Percentiles rank a stretch among this genome's conserved stretches.
Conservation (phyloP, 2,329 filamentous ascomycete species). For the Gremmenia infestans region DNA sequence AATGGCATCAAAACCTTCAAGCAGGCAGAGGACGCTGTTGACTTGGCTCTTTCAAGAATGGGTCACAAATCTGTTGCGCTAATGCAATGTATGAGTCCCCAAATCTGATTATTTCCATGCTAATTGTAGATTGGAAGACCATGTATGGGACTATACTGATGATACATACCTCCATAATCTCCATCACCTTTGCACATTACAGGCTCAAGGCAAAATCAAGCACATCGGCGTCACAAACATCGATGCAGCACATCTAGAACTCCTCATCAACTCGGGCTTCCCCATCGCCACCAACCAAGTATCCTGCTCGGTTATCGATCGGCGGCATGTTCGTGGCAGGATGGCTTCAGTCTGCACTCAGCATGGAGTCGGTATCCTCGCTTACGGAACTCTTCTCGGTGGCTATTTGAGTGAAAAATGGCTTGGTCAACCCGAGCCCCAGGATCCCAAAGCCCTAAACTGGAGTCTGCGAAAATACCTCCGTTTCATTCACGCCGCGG, state of each 20-base stretch:
- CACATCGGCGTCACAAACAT: slow-evolving; percentile 30
- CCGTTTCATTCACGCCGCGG: slow-evolving; percentile 32
- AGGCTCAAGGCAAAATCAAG: slow-evolving; percentile 25
- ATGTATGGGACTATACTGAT: slow-evolving; percentile 32
- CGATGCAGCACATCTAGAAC: slow-evolving; percentile 31
- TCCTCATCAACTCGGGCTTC: slow-evolving; percentile 29
- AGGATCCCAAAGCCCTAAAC: slow-evolving; percentile 20
- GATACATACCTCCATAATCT: slow-evolving; percentile 32
- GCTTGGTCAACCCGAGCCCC: slow-evolving; percentile 24
- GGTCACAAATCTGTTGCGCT: slow-evolving; percentile 24
- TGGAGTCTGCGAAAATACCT: slow-evolving; percentile 33
- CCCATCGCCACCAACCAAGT: slow-evolving; percentile 32
- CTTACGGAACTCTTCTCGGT: slow-evolving; percentile 33
- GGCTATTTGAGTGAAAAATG: slow-evolving; percentile 28
- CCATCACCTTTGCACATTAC: slow-evolving; percentile 26
- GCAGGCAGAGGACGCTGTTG: slow-evolving; percentile 26
- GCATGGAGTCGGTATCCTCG: slow-evolving; percentile 26
- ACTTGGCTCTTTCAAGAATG: slow-evolving; percentile 26
- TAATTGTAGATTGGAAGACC: slow-evolving; percentile 11
- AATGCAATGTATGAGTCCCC: slow-evolving; percentile 20
- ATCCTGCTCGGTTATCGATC: slow-evolving; percentile 31
- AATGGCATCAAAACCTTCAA: slow-evolving; percentile 12
- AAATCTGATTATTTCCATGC: not conserved
- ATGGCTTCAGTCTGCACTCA: slow-evolving; percentile 24
- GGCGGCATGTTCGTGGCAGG: slow-evolving; percentile 22